These are phyloP conservation scores for Babesia ovata DNA, from an alignment of 169 alveolate genomes.

Conservation along the genomic window DNA sequence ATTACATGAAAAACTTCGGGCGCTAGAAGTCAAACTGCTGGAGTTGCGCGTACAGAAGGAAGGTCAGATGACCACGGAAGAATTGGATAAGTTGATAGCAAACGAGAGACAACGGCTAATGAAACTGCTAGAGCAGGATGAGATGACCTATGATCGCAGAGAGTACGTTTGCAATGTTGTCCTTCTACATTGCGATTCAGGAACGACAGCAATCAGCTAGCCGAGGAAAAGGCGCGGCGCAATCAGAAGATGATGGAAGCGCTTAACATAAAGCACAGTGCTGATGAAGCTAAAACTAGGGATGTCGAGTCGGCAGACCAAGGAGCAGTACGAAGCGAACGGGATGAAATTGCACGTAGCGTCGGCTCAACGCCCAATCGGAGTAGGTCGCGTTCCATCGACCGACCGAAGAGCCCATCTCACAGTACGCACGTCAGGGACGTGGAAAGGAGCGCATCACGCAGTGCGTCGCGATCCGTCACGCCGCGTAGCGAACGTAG, in stretches of 20 bases:
- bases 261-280: not conserved
- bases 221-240: slow-evolving; percentile 20
- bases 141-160: not conserved
- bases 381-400: slow-evolving; percentile 4
- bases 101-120: slow-evolving; percentile 40
- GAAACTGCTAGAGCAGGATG: slow-evolving; percentile 32
- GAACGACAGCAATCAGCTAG: slow-evolving; percentile 27
- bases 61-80: slow-evolving; percentile 44
- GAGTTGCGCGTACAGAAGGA: slow-evolving; percentile 40
- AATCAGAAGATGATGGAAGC: slow-evolving; percentile 28
- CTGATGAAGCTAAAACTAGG: too few species aligned
- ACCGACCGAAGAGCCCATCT: not conserved
- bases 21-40: slow-evolving; percentile 48
- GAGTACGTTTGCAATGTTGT: slow-evolving; percentile 12
- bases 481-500: not conserved
- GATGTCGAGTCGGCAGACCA: not conserved
- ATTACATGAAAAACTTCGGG: slow-evolving; percentile 52
- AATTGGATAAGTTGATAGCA: slow-evolving; percentile 34
- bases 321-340: not conserved
- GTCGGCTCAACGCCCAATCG: not conserved
- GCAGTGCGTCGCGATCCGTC: slow-evolving; percentile 1
- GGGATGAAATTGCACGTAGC: not conserved
- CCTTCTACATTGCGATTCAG: not conserved
- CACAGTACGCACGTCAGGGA: not conserved
- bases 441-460: slow-evolving; percentile 3